Percentiles rank a stretch among this genome's conserved stretches.
phyloP scores from a whole-genome alignment of 2,329 filamentous ascomycete genomes.

The Penicillium expansum region DNA sequence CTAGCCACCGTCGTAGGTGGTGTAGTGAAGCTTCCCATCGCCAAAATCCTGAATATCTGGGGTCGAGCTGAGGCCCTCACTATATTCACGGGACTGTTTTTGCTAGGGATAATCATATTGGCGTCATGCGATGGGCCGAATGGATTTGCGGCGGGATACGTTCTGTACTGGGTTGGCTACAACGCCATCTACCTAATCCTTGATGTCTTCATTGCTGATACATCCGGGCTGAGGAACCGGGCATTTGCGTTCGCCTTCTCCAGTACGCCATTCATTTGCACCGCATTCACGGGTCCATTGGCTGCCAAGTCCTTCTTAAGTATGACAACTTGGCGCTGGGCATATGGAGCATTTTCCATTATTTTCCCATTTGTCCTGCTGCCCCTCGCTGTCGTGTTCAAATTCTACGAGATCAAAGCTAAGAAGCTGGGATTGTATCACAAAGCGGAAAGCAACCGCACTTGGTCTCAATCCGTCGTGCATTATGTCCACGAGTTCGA shows the following conservation, averaged over 20 bases:
- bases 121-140: too few relatives aligned
- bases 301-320: slow-evolving; percentile 52
- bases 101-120: slow-evolving; percentile 28
- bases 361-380: too few relatives aligned
- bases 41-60: slow-evolving; percentile 61
- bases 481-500: too few relatives aligned
- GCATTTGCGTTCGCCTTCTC: slow-evolving; percentile 60
- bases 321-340: slow-evolving; percentile 38
- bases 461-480: too few relatives aligned
- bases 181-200: slow-evolving; percentile 56
- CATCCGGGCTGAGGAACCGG: slow-evolving; percentile 58
- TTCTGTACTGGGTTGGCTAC: slow-evolving; percentile 60
- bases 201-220: slow-evolving; percentile 62
- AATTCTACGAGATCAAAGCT: too few relatives aligned
- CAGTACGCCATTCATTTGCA: slow-evolving; percentile 61
- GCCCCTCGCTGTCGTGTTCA: too few relatives aligned
- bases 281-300: slow-evolving; percentile 55
- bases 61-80: slow-evolving; percentile 59
- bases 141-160: slow-evolving; percentile 50
- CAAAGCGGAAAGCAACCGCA: too few relatives aligned
- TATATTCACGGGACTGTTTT: slow-evolving; percentile 48
- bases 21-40: slow-evolving; percentile 58
- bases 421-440: too few relatives aligned
- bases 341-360: slow-evolving; percentile 39
- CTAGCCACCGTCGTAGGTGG: slow-evolving; percentile 56